A percentile compares a stretch with the other conserved stretches of the same genome.
These are phyloP conservation scores for Paraphaeosphaeria sporulosa DNA, from an alignment of 2,329 filamentous ascomycete genomes.

Conservation along the genomic window DNA sequence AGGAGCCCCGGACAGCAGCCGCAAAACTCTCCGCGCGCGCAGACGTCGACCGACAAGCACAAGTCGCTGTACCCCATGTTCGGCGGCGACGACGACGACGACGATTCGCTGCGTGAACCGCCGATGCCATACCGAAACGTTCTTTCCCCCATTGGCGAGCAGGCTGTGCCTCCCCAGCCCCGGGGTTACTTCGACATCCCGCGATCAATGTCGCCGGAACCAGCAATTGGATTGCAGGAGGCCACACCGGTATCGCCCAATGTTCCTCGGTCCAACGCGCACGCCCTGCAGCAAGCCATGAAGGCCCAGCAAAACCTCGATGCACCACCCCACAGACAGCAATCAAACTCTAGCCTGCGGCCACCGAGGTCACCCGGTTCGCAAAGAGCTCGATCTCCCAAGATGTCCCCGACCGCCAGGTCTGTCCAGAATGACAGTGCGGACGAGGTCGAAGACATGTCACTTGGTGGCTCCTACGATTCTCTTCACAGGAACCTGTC, in stretches of 20 bases:
- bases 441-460: constrained; percentile 74
- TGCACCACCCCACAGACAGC: constrained; percentile 40
- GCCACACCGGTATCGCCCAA: constrained; percentile 52
- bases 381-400: constrained; percentile 40
- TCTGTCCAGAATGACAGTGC: constrained; percentile 61
- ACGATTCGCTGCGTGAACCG: constrained; percentile 36
- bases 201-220: constrained; percentile 55
- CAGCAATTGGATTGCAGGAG: constrained; percentile 51
- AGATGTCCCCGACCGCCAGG: constrained; percentile 54
- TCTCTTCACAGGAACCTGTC: constrained; percentile 80
- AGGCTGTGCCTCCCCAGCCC: constrained; percentile 26
- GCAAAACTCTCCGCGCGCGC: constrained; percentile 35
- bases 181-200: constrained; percentile 57
- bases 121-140: constrained; percentile 40
- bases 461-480: constrained; percentile 66
- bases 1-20: constrained; percentile 29
- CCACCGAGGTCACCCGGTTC: constrained; percentile 52
- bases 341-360: constrained; percentile 41
- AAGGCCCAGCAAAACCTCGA: constrained; percentile 52
- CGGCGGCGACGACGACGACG: constrained; percentile 29
- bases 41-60: constrained; percentile 39
- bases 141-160: constrained; percentile 47
- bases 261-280: constrained; percentile 39
- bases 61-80: constrained; percentile 48
- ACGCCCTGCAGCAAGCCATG: constrained; percentile 43